Conservation (phyloP, 164 flowering plant genomes). For the Berberis thunbergii region DNA sequence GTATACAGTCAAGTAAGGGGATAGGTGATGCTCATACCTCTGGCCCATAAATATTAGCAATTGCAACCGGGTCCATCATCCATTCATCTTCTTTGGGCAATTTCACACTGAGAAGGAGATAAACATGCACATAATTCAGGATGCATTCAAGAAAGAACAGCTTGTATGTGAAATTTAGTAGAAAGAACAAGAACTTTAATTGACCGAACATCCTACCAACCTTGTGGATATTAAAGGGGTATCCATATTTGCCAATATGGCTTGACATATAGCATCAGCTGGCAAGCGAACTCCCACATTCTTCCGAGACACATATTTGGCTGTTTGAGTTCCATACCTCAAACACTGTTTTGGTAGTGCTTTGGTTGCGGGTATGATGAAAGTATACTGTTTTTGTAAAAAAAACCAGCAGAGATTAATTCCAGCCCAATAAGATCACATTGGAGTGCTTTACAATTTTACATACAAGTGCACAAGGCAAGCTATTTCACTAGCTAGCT, state of each 20-base stretch:
- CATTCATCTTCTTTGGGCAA: conserved; percentile 20
- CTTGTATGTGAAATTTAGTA: neutral
- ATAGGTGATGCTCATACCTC: conserved; percentile 37
- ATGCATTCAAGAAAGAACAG: neutral
- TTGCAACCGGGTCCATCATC: conserved; percentile 45
- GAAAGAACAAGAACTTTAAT: too few relatives aligned
- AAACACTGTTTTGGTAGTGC: conserved; percentile 75
- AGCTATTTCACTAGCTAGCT: too few relatives aligned
- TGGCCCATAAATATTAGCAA: conserved; percentile 74
- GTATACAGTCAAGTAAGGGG: neutral
- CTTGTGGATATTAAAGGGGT: conserved; percentile 81
- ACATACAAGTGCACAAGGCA: too few relatives aligned
- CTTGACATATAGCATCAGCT: conserved; percentile 75
- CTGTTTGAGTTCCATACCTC: conserved; percentile 49
- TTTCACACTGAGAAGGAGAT: conserved; percentile 44
- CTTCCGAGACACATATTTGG: conserved; percentile 61
- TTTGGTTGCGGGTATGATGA: conserved; percentile 89
- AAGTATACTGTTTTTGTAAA: conserved; percentile 59
- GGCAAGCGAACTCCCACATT: conserved; percentile 82
- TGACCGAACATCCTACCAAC: conserved; percentile 18
- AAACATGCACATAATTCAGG: neutral
- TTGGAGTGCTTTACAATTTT: too few relatives aligned
- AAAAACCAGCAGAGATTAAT: neutral
- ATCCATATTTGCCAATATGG: conserved; percentile 63
- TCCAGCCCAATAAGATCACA: too few relatives aligned